Conservation (phyloP, 2,329 filamentous ascomycete genomes). For the Madurella fahalii region DNA sequence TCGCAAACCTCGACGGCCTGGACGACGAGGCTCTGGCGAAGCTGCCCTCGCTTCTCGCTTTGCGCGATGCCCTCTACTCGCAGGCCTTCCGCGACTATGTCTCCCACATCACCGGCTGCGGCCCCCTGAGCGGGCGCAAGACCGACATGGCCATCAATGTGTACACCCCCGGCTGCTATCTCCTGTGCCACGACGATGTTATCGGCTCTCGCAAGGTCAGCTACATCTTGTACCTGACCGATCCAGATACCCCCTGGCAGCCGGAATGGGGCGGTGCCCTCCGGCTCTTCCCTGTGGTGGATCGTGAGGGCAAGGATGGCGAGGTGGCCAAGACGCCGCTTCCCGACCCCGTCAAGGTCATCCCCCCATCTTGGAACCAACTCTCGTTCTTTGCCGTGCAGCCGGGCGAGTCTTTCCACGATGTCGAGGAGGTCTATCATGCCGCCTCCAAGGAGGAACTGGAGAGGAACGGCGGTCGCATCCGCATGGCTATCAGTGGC, state of each 20-base stretch:
- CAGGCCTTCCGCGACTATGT: slow-evolving; percentile 84
- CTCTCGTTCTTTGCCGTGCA: slow-evolving; percentile 97
- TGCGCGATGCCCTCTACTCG: slow-evolving; percentile 95
- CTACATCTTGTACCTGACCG: slow-evolving; percentile 94
- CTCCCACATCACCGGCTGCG: slow-evolving; percentile 78
- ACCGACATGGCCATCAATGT: slow-evolving; percentile 99
- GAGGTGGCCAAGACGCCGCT: slow-evolving; percentile 74
- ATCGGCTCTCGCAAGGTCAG: slow-evolving; percentile 95
- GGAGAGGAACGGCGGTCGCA: slow-evolving; percentile 65
- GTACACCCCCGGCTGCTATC: slow-evolving; percentile 92
- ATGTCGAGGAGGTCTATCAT: slow-evolving; percentile 96
- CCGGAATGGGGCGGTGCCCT: slow-evolving; percentile 89
- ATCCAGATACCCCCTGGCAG: slow-evolving; percentile 88
- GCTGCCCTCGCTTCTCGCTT: slow-evolving; percentile 79
- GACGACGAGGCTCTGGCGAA: slow-evolving; percentile 80
- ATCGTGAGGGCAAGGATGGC: slow-evolving; percentile 62
- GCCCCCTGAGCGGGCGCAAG: slow-evolving; percentile 84
- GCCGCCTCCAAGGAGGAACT: slow-evolving; percentile 56
- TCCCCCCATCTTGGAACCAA: slow-evolving; percentile 96
- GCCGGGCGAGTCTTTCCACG: slow-evolving; percentile 97
- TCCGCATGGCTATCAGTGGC: slow-evolving; percentile 96
- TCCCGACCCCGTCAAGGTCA: slow-evolving; percentile 73
- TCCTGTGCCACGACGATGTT: slow-evolving; percentile 96
- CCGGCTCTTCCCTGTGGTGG: slow-evolving; percentile 72
- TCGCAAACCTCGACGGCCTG: slow-evolving; percentile 93